A percentile compares a stretch with the other conserved stretches of the same genome.
These are phyloP conservation scores for Tricladium varicosporioides DNA, from an alignment of 2,329 filamentous ascomycete genomes.

Conservation along the genomic window DNA sequence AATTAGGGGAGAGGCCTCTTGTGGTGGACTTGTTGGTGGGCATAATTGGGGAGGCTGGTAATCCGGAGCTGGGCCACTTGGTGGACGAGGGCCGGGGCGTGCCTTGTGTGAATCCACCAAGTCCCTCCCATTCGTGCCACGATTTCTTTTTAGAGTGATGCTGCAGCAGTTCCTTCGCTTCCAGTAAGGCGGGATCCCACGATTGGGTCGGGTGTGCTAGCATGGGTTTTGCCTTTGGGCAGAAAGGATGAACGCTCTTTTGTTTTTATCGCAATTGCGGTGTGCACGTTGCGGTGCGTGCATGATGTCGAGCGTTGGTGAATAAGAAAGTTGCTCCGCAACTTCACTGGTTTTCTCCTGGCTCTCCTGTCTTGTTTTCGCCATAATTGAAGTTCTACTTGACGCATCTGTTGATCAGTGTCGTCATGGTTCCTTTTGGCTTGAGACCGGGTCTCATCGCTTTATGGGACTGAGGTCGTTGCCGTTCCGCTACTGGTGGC, in stretches of 20 bases:
- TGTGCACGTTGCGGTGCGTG: constrained; percentile 1
- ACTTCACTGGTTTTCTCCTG: neutral
- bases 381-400: neutral
- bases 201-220: neutral
- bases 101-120: neutral
- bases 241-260: neutral
- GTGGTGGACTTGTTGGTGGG: neutral
- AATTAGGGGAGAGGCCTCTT: neutral
- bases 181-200: constrained; percentile 5
- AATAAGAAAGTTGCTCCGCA: neutral
- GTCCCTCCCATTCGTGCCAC: neutral
- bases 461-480: constrained; percentile 4
- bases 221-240: neutral
- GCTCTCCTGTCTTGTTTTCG: neutral
- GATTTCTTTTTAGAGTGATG: neutral
- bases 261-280: neutral
- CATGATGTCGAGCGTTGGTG: neutral
- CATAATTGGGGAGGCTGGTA: neutral
- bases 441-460: neutral
- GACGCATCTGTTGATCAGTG: neutral
- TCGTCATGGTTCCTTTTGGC: neutral
- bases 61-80: neutral
- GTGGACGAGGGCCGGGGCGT: neutral
- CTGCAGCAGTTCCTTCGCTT: constrained; percentile 5
- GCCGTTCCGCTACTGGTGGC: constrained; percentile 15